Evolutionary conservation across 2,329 filamentous ascomycete genomes (phyloP), one percentile per base, ranked within the genome.

Genomic region (Harringtonia lauricola): DNA sequence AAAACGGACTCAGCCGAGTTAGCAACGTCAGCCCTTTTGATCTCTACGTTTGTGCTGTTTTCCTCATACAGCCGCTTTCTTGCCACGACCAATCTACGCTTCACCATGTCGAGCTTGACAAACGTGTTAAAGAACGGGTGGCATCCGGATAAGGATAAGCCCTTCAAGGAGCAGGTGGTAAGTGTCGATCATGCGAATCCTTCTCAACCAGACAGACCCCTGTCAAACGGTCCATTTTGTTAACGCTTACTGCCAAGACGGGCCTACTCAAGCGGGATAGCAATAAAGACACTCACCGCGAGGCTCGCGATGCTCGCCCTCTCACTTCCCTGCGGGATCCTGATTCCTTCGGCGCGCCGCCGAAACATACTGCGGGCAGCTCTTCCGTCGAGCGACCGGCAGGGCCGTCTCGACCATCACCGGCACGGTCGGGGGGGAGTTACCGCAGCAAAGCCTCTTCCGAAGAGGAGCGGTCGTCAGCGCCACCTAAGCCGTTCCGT

Each of bases 281-380:
- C 15, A 54, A 55, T 31, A 49, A 54, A 13, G 51, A 56, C 2
- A 46, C 52, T 24, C 53, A 59, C n/a, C 17, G 13, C 15, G 49
- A 51, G 13, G 47, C 53, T 19, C 52, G 60, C 19, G 66, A 69
- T 51, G 59, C 74, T 28, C 68, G 71, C 15, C 87, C 88, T 2
- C 64, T 94, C 36, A 70, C 78, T 9, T 70, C 76, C 4, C 71
- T 95, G 26, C 80, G 78, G 57, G 87, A 95, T 57, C 88, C 86
- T 1, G 61, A 76, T 1, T 74, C 78, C 15, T 95, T 94, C 58
- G 86, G 76, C 2, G 86, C 87, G 21, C 88, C 88, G 22, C 88
- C 88, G 1, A 89, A 77, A 54, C 83, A 75, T 48, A 61, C 57
- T 13, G 55, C 54, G 15, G 39, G 44, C 26, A 31, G 44, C 24